A percentile compares a stretch with the other conserved stretches of the same genome.
Evolutionary conservation across 306 rosid species (phyloP).

Genomic region (Cercis canadensis): DNA sequence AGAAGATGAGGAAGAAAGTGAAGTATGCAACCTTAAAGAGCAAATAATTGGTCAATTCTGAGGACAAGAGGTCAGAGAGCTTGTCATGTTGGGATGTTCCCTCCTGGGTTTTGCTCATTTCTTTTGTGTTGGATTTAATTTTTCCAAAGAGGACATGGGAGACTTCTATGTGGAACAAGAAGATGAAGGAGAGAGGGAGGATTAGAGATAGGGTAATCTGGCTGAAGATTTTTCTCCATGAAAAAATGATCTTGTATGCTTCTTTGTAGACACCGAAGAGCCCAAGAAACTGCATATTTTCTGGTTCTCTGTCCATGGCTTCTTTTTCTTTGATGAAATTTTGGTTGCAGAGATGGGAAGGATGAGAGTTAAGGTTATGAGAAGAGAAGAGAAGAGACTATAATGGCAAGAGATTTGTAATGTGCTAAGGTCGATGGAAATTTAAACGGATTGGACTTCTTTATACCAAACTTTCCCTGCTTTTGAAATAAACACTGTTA

Average conservation of each 20-base stretch:
- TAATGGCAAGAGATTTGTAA: too few relatives aligned
- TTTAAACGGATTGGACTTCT: too few relatives aligned
- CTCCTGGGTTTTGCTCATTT: constrained; percentile 10
- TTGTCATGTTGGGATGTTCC: constrained; percentile 41
- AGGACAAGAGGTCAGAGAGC: constrained; percentile 38
- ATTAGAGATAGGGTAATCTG: constrained; percentile 64
- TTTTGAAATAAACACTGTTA: not conserved
- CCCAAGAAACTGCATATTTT: constrained; percentile 69
- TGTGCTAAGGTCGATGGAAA: too few relatives aligned
- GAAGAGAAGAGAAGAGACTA: not conserved
- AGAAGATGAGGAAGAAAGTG: constrained; percentile 30
- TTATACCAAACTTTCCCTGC: too few relatives aligned
- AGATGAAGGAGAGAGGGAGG: constrained; percentile 73
- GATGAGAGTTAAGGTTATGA: not conserved
- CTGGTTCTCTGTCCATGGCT: constrained; percentile 71
- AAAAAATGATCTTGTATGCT: constrained; percentile 50
- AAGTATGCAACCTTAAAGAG: constrained; percentile 53
- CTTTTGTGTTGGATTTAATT: constrained; percentile 31
- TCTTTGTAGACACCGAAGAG: constrained; percentile 58
- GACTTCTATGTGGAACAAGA: constrained; percentile 53
- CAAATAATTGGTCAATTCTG: constrained; percentile 44
- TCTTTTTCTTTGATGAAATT: constrained; percentile 13
- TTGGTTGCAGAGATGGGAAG: constrained; percentile 1
- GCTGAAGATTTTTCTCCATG: constrained; percentile 64
- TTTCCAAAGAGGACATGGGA: constrained; percentile 50